Conservation (phyloP, 179 eudicot species). For the Silene noctiflora region DNA sequence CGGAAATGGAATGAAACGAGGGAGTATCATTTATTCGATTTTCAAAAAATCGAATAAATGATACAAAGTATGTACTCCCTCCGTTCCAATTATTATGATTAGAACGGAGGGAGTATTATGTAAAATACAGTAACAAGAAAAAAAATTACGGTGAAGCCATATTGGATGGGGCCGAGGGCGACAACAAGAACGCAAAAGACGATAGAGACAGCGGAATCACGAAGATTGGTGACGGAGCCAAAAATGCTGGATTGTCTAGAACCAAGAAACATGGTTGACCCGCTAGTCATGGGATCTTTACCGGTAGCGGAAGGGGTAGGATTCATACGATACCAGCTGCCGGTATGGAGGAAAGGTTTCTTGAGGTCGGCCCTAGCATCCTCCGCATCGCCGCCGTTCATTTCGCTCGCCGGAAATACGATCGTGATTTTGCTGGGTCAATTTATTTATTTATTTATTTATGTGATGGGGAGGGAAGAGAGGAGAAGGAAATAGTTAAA, state of each 20-base stretch:
- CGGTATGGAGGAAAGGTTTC: slow-evolving; percentile 77
- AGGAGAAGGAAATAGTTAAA: background rate
- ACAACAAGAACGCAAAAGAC: slow-evolving; percentile 65
- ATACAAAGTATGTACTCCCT: no score
- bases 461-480: background rate
- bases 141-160: slow-evolving; percentile 29
- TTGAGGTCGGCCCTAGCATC: slow-evolving; percentile 46
- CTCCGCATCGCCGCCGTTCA: slow-evolving; percentile 37
- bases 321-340: slow-evolving; percentile 78
- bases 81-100: no score
- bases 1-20: background rate
- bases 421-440: background rate
- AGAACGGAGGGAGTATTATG: no score
- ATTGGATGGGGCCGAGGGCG: slow-evolving; percentile 85
- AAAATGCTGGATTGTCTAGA: slow-evolving; percentile 60
- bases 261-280: slow-evolving; percentile 21
- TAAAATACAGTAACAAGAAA: background rate
- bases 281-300: slow-evolving; percentile 19
- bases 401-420: slow-evolving; percentile 17
- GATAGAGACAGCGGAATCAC: slow-evolving; percentile 55
- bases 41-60: no score
- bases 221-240: slow-evolving; percentile 49
- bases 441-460: no score
- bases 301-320: slow-evolving; percentile 6
- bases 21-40: background rate